Evolutionary conservation across 306 rosid species (phyloP).

Genomic region (Glycine latifolia): DNA sequence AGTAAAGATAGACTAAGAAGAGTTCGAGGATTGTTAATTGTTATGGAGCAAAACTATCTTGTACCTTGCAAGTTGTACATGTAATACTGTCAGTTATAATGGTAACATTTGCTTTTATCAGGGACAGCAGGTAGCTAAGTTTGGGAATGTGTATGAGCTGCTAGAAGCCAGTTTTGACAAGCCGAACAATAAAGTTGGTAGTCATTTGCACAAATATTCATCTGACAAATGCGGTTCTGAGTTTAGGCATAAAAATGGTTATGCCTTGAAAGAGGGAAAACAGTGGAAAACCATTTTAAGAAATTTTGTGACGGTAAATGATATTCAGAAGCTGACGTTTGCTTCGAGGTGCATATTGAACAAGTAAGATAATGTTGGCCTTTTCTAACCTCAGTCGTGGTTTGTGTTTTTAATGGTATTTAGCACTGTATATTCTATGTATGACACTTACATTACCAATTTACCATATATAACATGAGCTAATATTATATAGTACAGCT

Average conservation of each 20-base stretch:
- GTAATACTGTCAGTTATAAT: constrained; percentile 1
- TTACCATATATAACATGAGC: constrained; percentile 1
- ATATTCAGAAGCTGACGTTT: constrained; percentile 60
- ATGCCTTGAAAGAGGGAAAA: constrained; percentile 52
- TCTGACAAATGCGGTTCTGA: constrained; percentile 58
- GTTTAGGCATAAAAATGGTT: constrained; percentile 52
- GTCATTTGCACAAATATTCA: constrained; percentile 39
- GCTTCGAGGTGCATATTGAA: constrained; percentile 62
- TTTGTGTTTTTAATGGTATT: constrained; percentile 30
- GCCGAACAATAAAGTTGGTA: constrained; percentile 43
- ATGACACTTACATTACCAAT: background rate
- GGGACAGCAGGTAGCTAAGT: constrained; percentile 67
- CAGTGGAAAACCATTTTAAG: constrained; percentile 59
- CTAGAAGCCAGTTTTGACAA: constrained; percentile 59
- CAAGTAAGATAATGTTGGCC: constrained; percentile 63
- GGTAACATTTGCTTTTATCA: constrained; percentile 47
- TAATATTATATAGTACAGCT: background rate
- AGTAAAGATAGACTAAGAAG: background rate
- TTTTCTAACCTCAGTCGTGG: constrained; percentile 24
- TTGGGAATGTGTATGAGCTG: constrained; percentile 62
- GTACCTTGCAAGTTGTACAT: background rate
- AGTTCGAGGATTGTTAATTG: constrained; percentile 19
- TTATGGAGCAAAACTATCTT: constrained; percentile 17
- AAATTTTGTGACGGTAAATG: constrained; percentile 55
- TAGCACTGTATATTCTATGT: constrained; percentile 16